phyloP scores from a whole-genome alignment of 2,329 filamentous ascomycete species.

The Beauveria rudraprayagi region DNA sequence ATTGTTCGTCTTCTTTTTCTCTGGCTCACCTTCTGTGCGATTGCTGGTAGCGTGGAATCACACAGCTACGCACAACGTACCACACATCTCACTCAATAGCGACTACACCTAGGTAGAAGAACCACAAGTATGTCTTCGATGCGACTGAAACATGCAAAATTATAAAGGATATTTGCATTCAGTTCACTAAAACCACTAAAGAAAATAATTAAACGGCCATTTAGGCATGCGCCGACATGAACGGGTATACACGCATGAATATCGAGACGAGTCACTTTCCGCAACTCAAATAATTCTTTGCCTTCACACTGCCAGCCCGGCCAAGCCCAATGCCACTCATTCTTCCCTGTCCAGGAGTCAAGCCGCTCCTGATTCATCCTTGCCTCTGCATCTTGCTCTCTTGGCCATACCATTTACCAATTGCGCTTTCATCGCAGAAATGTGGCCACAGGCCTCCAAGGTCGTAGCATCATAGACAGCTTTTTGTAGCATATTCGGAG shows the following conservation, averaged over 20 bases:
- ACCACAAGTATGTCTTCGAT: neutral
- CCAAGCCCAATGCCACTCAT: conserved; percentile 5
- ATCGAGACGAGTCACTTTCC: neutral
- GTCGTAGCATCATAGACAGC: conserved; percentile 24
- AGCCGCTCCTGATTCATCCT: neutral
- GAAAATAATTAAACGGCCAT: conserved; percentile 29
- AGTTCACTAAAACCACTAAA: conserved; percentile 49
- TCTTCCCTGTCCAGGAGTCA: neutral
- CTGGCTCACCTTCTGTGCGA: neutral
- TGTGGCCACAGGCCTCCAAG: conserved; percentile 17
- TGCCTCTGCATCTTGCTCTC: neutral
- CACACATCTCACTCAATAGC: neutral
- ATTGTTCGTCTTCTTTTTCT: neutral
- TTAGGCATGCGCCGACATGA: conserved; percentile 10
- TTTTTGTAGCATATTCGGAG: conserved; percentile 22
- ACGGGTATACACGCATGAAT: conserved; percentile 3
- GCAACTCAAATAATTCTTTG: neutral
- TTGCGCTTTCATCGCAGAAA: conserved; percentile 1
- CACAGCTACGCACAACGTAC: neutral
- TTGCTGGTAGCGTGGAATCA: neutral
- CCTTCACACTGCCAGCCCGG: conserved; percentile 1
- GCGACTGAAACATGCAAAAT: conserved; percentile 13
- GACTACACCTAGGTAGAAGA: neutral
- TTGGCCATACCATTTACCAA: conserved; percentile 6
- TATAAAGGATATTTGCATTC: conserved; percentile 55